phyloP scores from a whole-genome alignment of 805 yeast genomes.

The Candida succiphila region DNA sequence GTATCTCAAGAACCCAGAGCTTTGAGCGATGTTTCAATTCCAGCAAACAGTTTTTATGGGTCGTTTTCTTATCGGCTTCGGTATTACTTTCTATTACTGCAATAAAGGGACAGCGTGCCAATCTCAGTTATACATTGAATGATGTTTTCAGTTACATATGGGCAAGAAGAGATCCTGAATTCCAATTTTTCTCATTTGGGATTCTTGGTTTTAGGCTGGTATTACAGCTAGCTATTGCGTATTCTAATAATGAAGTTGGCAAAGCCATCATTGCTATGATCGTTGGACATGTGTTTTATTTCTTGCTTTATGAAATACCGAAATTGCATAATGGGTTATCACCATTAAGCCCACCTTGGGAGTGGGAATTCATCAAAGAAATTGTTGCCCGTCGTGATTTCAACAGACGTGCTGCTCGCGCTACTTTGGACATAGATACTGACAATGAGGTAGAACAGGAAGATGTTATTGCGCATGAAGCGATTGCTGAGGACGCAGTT shows the following conservation, averaged over 20 bases:
- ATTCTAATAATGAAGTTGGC: too few species aligned
- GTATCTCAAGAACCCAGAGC: too few species aligned
- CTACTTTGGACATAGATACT: too few species aligned
- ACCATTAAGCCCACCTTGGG: slow-evolving; percentile 33
- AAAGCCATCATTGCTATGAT: slow-evolving; percentile 28
- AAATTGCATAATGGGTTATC: slow-evolving; percentile 21
- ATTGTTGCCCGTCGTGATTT: background rate
- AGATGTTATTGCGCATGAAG: background rate
- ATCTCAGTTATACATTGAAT: slow-evolving; percentile 28
- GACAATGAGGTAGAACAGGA: too few species aligned
- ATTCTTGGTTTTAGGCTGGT: slow-evolving; percentile 30
- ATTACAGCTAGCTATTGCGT: too few species aligned
- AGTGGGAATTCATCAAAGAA: slow-evolving; percentile 11
- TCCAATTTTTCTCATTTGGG: slow-evolving; percentile 29
- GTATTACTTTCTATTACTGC: too few species aligned
- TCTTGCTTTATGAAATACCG: slow-evolving; percentile 32
- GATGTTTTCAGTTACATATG: slow-evolving; percentile 32
- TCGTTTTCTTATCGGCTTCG: too few species aligned
- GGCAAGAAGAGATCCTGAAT: slow-evolving; percentile 35
- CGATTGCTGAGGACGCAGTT: too few species aligned
- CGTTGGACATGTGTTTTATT: slow-evolving; percentile 32
- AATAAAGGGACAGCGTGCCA: too few species aligned
- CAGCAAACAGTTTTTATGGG: too few species aligned
- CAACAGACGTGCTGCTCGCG: background rate
- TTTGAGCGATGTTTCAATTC: too few species aligned